Evolutionary conservation across 139 green algal genomes (phyloP).

Genomic region (Mesotaenium endlicherianum): DNA sequence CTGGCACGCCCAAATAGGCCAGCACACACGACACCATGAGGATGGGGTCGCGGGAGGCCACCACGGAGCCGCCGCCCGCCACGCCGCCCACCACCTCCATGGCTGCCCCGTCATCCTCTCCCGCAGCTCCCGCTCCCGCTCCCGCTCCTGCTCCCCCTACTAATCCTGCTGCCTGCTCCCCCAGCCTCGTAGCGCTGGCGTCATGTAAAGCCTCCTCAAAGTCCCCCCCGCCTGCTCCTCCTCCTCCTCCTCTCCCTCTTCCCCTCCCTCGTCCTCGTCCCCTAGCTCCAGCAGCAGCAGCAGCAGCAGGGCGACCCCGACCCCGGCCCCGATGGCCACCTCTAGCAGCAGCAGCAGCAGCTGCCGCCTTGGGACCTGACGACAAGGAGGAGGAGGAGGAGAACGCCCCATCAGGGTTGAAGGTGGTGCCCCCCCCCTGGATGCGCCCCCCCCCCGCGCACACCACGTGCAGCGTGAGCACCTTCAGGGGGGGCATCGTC

Average conservation of each 20-base stretch:
- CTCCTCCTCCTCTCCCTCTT: background rate
- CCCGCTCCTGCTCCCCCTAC: too few species aligned
- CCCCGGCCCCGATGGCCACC: too few species aligned
- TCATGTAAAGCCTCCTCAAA: too few species aligned
- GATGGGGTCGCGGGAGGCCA: constrained; percentile 6
- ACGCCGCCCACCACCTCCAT: constrained; percentile 14
- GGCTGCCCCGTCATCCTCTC: background rate
- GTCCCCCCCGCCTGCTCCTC: background rate
- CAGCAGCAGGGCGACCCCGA: too few species aligned
- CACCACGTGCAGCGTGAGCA: constrained; percentile 10
- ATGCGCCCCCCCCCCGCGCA: constrained; percentile 5
- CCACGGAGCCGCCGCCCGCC: background rate
- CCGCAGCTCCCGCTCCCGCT: background rate
- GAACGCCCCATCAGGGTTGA: too few species aligned
- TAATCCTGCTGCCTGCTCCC: too few species aligned
- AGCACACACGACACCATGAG: constrained; percentile 12
- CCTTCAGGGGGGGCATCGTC: background rate
- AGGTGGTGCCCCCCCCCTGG: background rate
- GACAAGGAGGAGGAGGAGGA: too few species aligned
- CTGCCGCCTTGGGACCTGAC: too few species aligned
- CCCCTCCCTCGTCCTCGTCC: background rate
- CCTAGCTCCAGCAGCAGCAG: too few species aligned
- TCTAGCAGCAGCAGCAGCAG: too few species aligned
- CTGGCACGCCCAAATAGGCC: too few species aligned
- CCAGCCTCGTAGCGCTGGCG: too few species aligned